phyloP scores from a whole-genome alignment of 805 yeast genomes.

The Candida khao-thaluensis region DNA sequence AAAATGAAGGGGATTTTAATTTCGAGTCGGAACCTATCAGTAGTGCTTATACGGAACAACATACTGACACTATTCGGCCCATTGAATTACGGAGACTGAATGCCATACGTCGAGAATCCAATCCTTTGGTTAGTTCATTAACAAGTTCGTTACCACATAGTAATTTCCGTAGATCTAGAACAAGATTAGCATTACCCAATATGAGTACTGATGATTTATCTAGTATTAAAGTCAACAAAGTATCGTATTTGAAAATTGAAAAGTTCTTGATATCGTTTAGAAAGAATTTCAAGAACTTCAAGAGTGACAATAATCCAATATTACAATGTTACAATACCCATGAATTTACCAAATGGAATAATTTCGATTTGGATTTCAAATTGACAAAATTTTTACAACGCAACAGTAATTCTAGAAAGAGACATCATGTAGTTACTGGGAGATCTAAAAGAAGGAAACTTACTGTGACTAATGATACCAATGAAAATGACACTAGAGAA shows the following conservation, averaged over 20 bases:
- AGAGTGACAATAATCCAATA: conserved; percentile 1
- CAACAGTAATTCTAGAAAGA: conserved; percentile 2
- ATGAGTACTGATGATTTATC: background rate
- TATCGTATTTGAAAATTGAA: conserved; percentile 3
- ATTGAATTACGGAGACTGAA: conserved; percentile 9
- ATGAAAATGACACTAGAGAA: background rate
- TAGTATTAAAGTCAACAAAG: background rate
- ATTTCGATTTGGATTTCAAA: conserved; percentile 9
- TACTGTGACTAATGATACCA: too few species aligned
- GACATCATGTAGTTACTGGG: background rate
- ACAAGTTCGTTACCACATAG: background rate
- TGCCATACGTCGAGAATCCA: conserved; percentile 9
- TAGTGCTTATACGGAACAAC: background rate
- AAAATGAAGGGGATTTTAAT: background rate
- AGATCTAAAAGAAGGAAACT: conserved; percentile 2
- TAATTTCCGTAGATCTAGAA: conserved; percentile 2
- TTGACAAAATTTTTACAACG: conserved; percentile 5
- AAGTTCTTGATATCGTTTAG: background rate
- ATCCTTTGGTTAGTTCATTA: background rate
- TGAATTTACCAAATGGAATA: conserved; percentile 3
- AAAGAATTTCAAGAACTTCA: background rate
- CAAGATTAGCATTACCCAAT: conserved; percentile 1
- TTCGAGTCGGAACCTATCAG: background rate
- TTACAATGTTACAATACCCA: conserved; percentile 7
- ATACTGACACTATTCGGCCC: background rate